These are phyloP conservation scores for Parietaria judaica DNA, from an alignment of 306 rosid genomes.

Conservation along the genomic window DNA sequence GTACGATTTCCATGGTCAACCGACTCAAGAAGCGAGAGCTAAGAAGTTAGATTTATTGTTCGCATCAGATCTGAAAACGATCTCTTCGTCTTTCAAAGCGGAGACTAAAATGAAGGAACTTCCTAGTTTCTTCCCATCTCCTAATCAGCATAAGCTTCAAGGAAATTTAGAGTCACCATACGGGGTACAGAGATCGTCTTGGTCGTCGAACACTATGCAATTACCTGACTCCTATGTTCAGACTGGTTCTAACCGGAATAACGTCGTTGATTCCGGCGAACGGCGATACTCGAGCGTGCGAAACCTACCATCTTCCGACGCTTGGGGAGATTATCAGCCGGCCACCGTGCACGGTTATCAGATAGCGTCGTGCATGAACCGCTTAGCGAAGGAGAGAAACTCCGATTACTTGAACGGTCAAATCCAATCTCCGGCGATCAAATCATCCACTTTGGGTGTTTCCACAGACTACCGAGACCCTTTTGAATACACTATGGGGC, in stretches of 20 bases:
- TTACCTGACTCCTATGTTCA: conserved; percentile 44
- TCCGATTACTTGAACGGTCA: conserved; percentile 43
- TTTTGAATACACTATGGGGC: conserved; percentile 49
- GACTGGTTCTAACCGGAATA: conserved; percentile 25
- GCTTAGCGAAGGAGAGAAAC: conserved; percentile 40
- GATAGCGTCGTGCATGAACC: conserved; percentile 45
- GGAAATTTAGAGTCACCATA: conserved; percentile 45
- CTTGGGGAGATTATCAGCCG: conserved; percentile 76
- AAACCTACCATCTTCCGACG: conserved; percentile 47
- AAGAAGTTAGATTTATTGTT: conserved; percentile 54
- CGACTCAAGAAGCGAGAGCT: conserved; percentile 55
- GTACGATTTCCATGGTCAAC: conserved; percentile 67
- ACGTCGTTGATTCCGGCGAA: conserved; percentile 42
- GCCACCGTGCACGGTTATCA: conserved; percentile 79
- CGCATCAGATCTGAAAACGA: conserved; percentile 45
- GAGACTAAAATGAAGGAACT: conserved; percentile 46
- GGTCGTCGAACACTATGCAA: conserved; percentile 43
- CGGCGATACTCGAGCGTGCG: conserved; percentile 64
- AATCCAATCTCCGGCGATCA: conserved; percentile 32
- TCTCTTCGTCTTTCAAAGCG: conserved; percentile 34
- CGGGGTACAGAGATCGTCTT: conserved; percentile 49
- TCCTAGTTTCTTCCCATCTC: conserved; percentile 30
- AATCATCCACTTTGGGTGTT: conserved; percentile 41
- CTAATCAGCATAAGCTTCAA: conserved; percentile 41
- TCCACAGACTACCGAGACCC: conserved; percentile 48